Conservation (phyloP, 495 filamentous ascomycete genomes). For the Xylaria intraflava region DNA sequence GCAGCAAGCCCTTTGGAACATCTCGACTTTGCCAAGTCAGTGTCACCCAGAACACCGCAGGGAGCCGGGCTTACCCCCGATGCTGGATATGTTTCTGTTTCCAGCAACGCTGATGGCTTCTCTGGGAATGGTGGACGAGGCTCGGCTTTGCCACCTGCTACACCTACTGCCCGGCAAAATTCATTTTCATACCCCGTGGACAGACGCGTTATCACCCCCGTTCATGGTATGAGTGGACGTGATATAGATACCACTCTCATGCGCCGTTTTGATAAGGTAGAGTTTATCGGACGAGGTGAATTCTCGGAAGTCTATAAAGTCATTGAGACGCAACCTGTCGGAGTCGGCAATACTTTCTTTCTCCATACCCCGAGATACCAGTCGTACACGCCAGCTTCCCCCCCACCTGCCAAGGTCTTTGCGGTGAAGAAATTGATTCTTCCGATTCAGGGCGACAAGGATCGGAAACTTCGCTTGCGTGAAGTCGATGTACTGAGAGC, state of each 20-base stretch:
- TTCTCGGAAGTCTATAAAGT: slow-evolving; percentile 91
- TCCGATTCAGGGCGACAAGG: slow-evolving; percentile 64
- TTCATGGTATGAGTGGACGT: slow-evolving; percentile 25
- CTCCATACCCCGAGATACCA: slow-evolving; percentile 26
- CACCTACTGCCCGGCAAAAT: slow-evolving; percentile 66
- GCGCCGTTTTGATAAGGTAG: slow-evolving; percentile 66
- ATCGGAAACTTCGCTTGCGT: slow-evolving; percentile 68
- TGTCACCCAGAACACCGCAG: slow-evolving; percentile 72
- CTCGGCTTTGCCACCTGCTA: slow-evolving; percentile 59
- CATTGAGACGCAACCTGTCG: slow-evolving; percentile 31
- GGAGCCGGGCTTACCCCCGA: slow-evolving; percentile 72
- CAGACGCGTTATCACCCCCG: slow-evolving; percentile 36
- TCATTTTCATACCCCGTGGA: slow-evolving; percentile 13
- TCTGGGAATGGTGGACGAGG: slow-evolving; percentile 23
- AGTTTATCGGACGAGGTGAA: slow-evolving; percentile 75
- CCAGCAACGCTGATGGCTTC: slow-evolving; percentile 39
- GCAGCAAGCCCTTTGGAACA: slow-evolving; percentile 47
- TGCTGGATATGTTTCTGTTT: slow-evolving; percentile 73
- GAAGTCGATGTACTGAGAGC: slow-evolving; percentile 72
- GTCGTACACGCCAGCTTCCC: slow-evolving; percentile 40
- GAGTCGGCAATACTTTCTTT: slow-evolving; percentile 18
- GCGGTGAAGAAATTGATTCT: slow-evolving; percentile 90
- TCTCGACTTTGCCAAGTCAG: slow-evolving; percentile 41
- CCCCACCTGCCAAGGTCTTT: slow-evolving; percentile 52
- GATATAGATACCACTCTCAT: slow-evolving; percentile 66